phyloP scores from a whole-genome alignment of 805 yeast genomes.

The Vanderwaltozyma polyspora region DNA sequence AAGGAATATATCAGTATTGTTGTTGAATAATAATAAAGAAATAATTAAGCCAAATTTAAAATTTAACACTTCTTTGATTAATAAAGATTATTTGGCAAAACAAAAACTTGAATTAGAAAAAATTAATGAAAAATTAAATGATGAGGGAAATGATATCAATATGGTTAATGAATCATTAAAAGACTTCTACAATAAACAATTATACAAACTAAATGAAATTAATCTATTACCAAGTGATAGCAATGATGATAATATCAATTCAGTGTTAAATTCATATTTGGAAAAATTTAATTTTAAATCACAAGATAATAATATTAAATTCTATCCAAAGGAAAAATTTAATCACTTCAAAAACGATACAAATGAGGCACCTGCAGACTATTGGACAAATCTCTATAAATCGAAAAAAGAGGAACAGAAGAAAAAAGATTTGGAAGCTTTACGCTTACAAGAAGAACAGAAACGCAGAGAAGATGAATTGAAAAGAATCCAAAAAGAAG shows the following conservation, averaged over 20 bases:
- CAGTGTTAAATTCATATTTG: constrained; percentile 7
- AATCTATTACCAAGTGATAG: not conserved
- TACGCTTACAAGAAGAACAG: constrained; percentile 2
- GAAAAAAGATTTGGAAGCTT: constrained; percentile 2
- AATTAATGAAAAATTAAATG: not conserved
- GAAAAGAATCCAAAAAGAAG: constrained; percentile 1
- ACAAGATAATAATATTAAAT: constrained; percentile 11
- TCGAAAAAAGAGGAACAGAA: constrained; percentile 3
- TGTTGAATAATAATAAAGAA: not conserved
- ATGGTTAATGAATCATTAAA: not conserved
- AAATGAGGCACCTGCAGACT: constrained; percentile 22
- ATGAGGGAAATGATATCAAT: not conserved
- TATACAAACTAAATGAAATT: not conserved
- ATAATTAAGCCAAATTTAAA: constrained; percentile 1
- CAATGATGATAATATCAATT: not conserved
- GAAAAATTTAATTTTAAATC: constrained; percentile 6
- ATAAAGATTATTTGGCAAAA: not conserved
- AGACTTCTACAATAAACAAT: no score
- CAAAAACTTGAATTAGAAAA: not conserved
- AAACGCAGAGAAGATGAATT: constrained; percentile 5
- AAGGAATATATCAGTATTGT: not conserved
- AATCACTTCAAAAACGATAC: constrained; percentile 6
- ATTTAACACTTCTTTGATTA: not conserved
- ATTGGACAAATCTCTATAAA: constrained; percentile 18
- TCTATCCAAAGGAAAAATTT: constrained; percentile 12